These are phyloP conservation scores for Coemansia sp. DNA, from an alignment of 192 early-diverging fungal species.

Conservation along the genomic window DNA sequence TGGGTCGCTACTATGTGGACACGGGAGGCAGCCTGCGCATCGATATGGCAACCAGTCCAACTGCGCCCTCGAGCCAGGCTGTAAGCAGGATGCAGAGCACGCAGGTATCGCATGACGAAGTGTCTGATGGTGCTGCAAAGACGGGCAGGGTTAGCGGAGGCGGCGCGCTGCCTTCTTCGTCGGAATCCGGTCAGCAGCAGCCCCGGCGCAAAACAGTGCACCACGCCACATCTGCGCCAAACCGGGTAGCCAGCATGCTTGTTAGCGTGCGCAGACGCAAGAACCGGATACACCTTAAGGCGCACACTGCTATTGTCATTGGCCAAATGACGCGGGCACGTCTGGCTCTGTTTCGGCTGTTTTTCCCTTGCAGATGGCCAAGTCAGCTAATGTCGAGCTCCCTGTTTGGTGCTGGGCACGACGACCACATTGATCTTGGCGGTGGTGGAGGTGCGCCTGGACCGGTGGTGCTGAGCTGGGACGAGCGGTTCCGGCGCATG, in stretches of 20 bases:
- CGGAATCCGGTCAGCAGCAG: neutral
- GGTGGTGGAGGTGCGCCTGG: constrained; percentile 46
- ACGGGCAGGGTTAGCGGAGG: neutral
- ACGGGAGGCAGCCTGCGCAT: constrained; percentile 51
- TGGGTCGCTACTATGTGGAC: constrained; percentile 56
- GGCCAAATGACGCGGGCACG: constrained; percentile 53
- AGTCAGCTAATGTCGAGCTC: constrained; percentile 49
- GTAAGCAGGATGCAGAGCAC: neutral
- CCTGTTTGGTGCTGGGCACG: constrained; percentile 16
- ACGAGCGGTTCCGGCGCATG: constrained; percentile 53
- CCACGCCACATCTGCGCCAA: constrained; percentile 12
- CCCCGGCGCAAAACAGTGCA: neutral
- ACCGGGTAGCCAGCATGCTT: constrained; percentile 50
- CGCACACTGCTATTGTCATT: constrained; percentile 49
- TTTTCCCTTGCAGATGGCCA: constrained; percentile 55
- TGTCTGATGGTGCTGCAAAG: neutral
- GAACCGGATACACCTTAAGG: constrained; percentile 54
- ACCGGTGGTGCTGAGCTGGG: constrained; percentile 49
- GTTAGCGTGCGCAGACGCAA: constrained; percentile 50
- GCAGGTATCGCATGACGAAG: constrained; percentile 8
- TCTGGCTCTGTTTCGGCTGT: constrained; percentile 50
- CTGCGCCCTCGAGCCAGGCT: constrained; percentile 7
- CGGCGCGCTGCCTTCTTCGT: neutral
- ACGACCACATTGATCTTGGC: constrained; percentile 25
- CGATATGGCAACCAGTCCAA: constrained; percentile 31